Base-by-base conservation (phyloP, 257 asterid species). In the Anisodus acutangulus region DNA sequence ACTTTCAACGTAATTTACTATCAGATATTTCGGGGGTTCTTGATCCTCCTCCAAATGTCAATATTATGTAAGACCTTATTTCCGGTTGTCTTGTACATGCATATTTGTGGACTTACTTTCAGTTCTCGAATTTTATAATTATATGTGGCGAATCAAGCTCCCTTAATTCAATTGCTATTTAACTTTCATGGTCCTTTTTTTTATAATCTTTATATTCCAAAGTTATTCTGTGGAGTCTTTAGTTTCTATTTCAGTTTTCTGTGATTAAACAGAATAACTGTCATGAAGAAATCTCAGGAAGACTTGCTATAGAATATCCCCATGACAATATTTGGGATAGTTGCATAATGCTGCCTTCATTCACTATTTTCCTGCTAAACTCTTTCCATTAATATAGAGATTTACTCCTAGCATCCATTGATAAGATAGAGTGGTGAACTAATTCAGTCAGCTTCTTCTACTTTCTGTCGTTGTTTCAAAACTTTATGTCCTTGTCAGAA, bases 21-120 rank as follows among this genome's bases (percentile, higher is more conserved):
- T 91, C 92, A 7, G 92, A 91, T 85, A 83, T 91, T 37, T 85
- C 91, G 0, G 92, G 92, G 70, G 71, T 85, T 82, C 91, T 90
- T 49, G 22, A 76, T 51, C 53, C 88, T 15, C 94, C 94, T 83
- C 83, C 86, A 81, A 90, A 87, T 47, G 93, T 89, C 3, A 89
- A 92, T 60, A 82, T 91, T 7, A 85, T 39, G 94, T 86, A 84
- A 86, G 90, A 70, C 58, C 78, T 49, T 16, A 2, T 87, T 12
- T 49, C 53, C 1, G 7, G 3, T 82, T 13, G 79, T 47, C 35
- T 66, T 49, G 16, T 41, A 13, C n/a, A 70, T 66, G 51, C 35
- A 51, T 82, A 70, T 82, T 57, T 53, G 31, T 5, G 67, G 37
- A 55, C 43, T 31, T 22, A 83, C 60, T 70, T 83, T 71, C n/a